These are phyloP conservation scores for Centaurea solstitialis DNA, from an alignment of 129 eudicot species.

Conservation along the genomic window DNA sequence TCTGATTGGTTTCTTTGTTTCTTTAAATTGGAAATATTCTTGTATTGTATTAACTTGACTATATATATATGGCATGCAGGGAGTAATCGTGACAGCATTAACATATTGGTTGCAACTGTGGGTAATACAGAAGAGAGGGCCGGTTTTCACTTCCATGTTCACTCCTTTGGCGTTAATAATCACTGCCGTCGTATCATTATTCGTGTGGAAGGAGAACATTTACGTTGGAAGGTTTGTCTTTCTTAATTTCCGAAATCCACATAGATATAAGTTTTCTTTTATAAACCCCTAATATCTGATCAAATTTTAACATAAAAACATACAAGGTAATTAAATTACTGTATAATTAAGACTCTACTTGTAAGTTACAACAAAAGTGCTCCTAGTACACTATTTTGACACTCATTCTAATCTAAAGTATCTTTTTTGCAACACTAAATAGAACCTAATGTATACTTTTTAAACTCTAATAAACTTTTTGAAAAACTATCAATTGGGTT, in stretches of 20 bases:
- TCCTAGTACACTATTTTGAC: background rate
- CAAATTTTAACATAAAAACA: background rate
- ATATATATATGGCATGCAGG: constrained; percentile 55
- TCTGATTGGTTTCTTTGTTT: no score
- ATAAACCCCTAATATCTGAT: background rate
- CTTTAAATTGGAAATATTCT: no score
- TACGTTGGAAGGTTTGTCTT: constrained; percentile 51
- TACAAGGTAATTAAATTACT: background rate
- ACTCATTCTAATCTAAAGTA: no score
- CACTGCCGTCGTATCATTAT: constrained; percentile 52
- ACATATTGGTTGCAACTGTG: constrained; percentile 65
- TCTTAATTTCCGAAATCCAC: background rate
- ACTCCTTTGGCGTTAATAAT: constrained; percentile 62
- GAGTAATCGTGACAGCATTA: constrained; percentile 55
- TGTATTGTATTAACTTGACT: no score
- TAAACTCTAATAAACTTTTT: no score
- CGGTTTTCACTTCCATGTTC: constrained; percentile 62
- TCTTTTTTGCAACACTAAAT: no score
- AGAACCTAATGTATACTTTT: no score
- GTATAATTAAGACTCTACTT: background rate
- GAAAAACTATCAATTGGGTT: no score
- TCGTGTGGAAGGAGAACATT: constrained; percentile 58
- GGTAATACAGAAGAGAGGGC: constrained; percentile 65
- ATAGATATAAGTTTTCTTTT: background rate
- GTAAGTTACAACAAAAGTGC: background rate